Evolutionary conservation across 805 yeast species (phyloP).

Genomic region (Saccharomyces mikatae): DNA sequence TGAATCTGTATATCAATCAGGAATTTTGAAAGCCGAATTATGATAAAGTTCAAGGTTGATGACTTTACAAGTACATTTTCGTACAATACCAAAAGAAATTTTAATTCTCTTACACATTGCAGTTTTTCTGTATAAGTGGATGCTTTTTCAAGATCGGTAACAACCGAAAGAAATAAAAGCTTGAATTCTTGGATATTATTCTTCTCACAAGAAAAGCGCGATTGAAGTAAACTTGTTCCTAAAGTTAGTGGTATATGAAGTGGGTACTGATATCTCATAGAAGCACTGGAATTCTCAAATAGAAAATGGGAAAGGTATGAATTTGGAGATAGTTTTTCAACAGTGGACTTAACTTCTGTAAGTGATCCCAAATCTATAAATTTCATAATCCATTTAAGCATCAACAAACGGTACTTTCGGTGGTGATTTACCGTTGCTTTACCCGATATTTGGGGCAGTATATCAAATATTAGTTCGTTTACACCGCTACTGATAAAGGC

Average conservation of each 20-base stretch:
- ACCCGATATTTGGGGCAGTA: slow-evolving; percentile 5
- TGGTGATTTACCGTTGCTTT: slow-evolving; percentile 2
- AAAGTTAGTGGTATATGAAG: slow-evolving; percentile 9
- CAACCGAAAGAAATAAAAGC: slow-evolving; percentile 13
- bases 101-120: slow-evolving; percentile 15
- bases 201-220: not conserved
- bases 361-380: slow-evolving; percentile 16
- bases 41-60: slow-evolving; percentile 3
- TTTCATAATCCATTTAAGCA: slow-evolving; percentile 8
- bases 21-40: slow-evolving; percentile 7
- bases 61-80: slow-evolving; percentile 4
- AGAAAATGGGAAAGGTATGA: slow-evolving; percentile 1
- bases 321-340: slow-evolving; percentile 3
- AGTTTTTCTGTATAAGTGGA: slow-evolving; percentile 5
- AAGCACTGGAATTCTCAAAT: not conserved
- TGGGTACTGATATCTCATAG: slow-evolving; percentile 12
- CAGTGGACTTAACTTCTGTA: slow-evolving; percentile 3
- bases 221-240: slow-evolving; percentile 7
- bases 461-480: not conserved
- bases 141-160: slow-evolving; percentile 14
- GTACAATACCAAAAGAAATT: slow-evolving; percentile 10
- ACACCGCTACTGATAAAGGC: slow-evolving; percentile 11
- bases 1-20: slow-evolving; percentile 8
- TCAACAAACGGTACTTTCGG: not conserved
- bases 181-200: slow-evolving; percentile 5